Evolutionary conservation across 306 rosid species (phyloP), one percentile per base, ranked within the genome.

Genomic region (Oemleria cerasiformis): DNA sequence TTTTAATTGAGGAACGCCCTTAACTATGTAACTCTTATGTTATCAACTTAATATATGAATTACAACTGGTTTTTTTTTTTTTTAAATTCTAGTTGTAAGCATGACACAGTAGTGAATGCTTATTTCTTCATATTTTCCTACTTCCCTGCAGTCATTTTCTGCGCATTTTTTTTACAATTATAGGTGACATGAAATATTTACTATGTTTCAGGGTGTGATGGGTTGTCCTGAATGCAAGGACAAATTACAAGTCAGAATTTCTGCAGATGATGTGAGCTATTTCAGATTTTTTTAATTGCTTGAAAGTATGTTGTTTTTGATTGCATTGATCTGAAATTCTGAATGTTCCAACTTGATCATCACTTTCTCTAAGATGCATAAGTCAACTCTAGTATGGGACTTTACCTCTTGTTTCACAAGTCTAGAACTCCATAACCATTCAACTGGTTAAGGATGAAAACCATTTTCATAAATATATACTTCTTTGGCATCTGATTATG

Each of bases 221-320:
- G 53, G 84, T 67, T 91, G 98, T 77, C 84, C 92, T 68, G 98
- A 89, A 78, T 94, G 98, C 91, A 91, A 89, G 69, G 74, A 86
- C 84, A 94, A 92, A 80, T 80, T 94, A 48, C 92, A 83, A 78
- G 72, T 94, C 74, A 85, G 86, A 83, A 89, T 94, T 73, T 94
- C 98, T 45, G 92, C 92, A 50, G 98, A 91, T 76, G 95, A 88
- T 83, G 98, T 91, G 84, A 89, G 98, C 85, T 75, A 16, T 66
- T 78, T 69, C 57, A 36, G 16, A 40, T 12, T 14, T 25, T n/a
- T 34, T 40, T 4, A 0, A 53, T 9, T 59, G 23, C n/a, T 10
- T 63, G 43, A 38, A 15, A 16, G 14, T 56, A 51, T 76, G 50
- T 68, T 72, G 40, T 20, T 64, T 14, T 70, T 30, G 2, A 41